phyloP scores from a whole-genome alignment of 768 basidiomycete genomes.

The Kwoniella pini region DNA sequence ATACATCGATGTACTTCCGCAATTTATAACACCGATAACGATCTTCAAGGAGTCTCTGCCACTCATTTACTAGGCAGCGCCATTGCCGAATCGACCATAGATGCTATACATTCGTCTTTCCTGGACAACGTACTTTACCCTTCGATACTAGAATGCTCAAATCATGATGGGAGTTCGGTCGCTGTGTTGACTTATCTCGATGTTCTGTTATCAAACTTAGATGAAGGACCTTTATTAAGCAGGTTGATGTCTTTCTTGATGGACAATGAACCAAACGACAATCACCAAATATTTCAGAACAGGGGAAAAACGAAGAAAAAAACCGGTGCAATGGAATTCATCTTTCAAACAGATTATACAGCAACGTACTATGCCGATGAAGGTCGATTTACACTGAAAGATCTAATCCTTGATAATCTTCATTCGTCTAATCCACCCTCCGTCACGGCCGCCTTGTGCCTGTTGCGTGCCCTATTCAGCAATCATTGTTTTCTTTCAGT shows the following conservation, averaged over 20 bases:
- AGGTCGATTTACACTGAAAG: slow-evolving; percentile 87
- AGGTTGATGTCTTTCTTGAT: slow-evolving; percentile 28
- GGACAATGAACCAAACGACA: slow-evolving; percentile 7
- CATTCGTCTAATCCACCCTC: slow-evolving; percentile 67
- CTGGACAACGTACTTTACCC: slow-evolving; percentile 91
- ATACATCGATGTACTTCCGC: slow-evolving; percentile 60
- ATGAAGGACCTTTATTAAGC: slow-evolving; percentile 38
- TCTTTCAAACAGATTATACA: slow-evolving; percentile 67
- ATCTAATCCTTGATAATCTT: slow-evolving; percentile 78
- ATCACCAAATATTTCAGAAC: neutral
- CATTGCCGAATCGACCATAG: slow-evolving; percentile 78
- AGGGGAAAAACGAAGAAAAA: slow-evolving; percentile 55
- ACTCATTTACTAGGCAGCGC: slow-evolving; percentile 71
- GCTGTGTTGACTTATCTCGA: slow-evolving; percentile 96
- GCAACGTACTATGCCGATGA: slow-evolving; percentile 77
- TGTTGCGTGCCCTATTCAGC: slow-evolving; percentile 73
- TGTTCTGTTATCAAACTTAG: slow-evolving; percentile 55
- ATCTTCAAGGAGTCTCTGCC: slow-evolving; percentile 11
- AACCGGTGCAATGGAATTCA: slow-evolving; percentile 86
- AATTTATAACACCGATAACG: neutral
- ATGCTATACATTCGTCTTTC: slow-evolving; percentile 80
- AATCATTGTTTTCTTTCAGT: slow-evolving; percentile 66
- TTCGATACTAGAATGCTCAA: slow-evolving; percentile 88
- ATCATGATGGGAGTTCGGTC: slow-evolving; percentile 88
- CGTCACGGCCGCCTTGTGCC: slow-evolving; percentile 73